These are phyloP conservation scores for Mycena pura DNA, from an alignment of 768 basidiomycete species.

Conservation along the genomic window DNA sequence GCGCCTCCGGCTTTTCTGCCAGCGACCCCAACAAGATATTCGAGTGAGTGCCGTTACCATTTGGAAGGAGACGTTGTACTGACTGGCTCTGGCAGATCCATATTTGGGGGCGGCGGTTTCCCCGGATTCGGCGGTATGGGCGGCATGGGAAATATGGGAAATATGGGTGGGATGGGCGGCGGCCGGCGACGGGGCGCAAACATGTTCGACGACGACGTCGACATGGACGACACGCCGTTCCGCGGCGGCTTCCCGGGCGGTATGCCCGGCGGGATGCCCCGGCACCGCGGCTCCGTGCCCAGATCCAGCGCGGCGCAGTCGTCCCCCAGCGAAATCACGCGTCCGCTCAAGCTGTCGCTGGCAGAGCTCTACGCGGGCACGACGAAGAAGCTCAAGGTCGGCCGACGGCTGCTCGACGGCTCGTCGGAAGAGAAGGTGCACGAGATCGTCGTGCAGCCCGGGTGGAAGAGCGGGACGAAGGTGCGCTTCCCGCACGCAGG, in stretches of 20 bases:
- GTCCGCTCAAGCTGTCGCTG: conserved; percentile 84
- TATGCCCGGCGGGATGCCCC: conserved; percentile 45
- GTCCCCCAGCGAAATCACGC: conserved; percentile 68
- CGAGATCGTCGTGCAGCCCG: conserved; percentile 81
- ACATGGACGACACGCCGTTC: conserved; percentile 50
- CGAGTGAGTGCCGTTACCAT: conserved; percentile 60
- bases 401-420: conserved; percentile 74
- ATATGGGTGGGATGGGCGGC: conserved; percentile 44
- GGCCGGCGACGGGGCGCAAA: conserved; percentile 25
- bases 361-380: conserved; percentile 87
- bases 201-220: conserved; percentile 54
- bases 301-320: conserved; percentile 28
- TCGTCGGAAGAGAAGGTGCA: conserved; percentile 85
- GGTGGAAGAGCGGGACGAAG: conserved; percentile 97
- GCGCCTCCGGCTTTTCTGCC: conserved; percentile 68
- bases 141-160: conserved; percentile 44
- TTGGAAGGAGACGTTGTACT: neutral
- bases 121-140: conserved; percentile 41
- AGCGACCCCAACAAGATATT: conserved; percentile 89
- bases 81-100: conserved; percentile 52
- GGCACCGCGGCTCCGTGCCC: conserved; percentile 28
- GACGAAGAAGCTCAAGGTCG: conserved; percentile 88
- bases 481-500: conserved; percentile 88
- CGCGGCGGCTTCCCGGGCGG: conserved; percentile 44
- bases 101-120: conserved; percentile 52